Conservation (phyloP, 2,329 filamentous ascomycete genomes). For the Aspergillus hortae region DNA sequence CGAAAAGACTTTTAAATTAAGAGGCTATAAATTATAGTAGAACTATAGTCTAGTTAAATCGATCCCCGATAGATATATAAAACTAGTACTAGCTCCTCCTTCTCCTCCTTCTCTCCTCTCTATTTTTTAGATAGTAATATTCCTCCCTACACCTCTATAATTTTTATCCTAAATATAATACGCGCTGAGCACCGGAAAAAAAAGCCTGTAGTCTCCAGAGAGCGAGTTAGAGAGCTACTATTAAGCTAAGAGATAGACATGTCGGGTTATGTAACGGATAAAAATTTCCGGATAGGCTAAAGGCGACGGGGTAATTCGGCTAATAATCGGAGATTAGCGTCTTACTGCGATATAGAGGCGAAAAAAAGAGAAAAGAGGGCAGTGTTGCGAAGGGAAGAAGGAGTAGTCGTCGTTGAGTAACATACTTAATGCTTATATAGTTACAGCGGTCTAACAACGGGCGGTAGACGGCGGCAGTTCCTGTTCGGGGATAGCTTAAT, state of each 20-base stretch:
- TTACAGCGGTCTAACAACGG: slow-evolving; percentile 2
- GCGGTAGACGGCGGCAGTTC: slow-evolving; percentile 7
- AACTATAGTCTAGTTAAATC: slow-evolving; percentile 4
- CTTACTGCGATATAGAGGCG: slow-evolving; percentile 1
- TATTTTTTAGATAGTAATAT: slow-evolving; percentile 1
- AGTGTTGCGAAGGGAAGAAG: slow-evolving; percentile 6
- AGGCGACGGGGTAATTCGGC: slow-evolving; percentile 2
- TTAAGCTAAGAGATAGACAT: slow-evolving; percentile 5
- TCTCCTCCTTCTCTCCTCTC: slow-evolving; percentile 5
- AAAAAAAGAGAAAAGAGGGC: not conserved
- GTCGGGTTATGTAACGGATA: slow-evolving; percentile 7
- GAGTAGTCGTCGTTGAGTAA: slow-evolving; percentile 7
- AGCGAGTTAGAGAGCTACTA: slow-evolving; percentile 8
- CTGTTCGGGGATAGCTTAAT: slow-evolving; percentile 3
- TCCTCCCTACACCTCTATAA: slow-evolving; percentile 4
- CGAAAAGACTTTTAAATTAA: not conserved
- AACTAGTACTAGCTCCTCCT: not conserved
- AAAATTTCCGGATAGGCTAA: slow-evolving; percentile 6
- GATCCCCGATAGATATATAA: slow-evolving; percentile 2
- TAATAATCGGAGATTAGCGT: slow-evolving; percentile 3
- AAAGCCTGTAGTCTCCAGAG: slow-evolving; percentile 1
- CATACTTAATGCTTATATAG: slow-evolving; percentile 5
- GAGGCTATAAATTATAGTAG: not conserved
- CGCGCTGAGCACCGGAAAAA: slow-evolving; percentile 5
- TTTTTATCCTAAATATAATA: not conserved